Evolutionary conservation across 306 rosid species (phyloP).

Genomic region (Medicago arabica): DNA sequence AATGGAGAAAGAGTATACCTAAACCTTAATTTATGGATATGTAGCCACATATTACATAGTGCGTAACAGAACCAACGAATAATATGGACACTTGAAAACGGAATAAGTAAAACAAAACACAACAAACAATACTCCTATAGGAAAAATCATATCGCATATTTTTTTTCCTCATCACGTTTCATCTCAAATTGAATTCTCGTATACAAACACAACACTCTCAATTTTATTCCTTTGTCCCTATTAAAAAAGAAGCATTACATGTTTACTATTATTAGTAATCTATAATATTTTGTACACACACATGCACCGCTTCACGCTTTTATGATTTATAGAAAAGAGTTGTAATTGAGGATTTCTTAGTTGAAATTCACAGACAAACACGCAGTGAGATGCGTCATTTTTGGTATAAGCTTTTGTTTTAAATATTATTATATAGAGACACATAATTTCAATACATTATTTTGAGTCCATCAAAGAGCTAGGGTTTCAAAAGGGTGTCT

Average conservation of each 20-base stretch:
- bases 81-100: neutral
- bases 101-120: neutral
- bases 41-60: constrained; percentile 14
- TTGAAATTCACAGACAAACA: constrained; percentile 11
- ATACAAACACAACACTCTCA: neutral
- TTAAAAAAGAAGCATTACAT: neutral
- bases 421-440: neutral
- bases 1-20: no score
- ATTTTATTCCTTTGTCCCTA: constrained; percentile 13
- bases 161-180: constrained; percentile 9
- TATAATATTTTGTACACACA: neutral
- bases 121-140: neutral
- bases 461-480: neutral
- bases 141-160: neutral
- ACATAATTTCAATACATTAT: neutral
- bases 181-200: neutral
- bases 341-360: constrained; percentile 9
- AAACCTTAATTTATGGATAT: neutral
- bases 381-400: constrained; percentile 14
- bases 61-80: constrained; percentile 12
- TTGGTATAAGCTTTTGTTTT: neutral
- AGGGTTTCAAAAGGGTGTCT: constrained; percentile 16
- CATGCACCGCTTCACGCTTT: constrained; percentile 41
- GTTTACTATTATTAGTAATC: constrained; percentile 24
- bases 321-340: constrained; percentile 13